Evolutionary conservation across 1,284 basidiomycete species (phyloP), one percentile per base, ranked within the genome.

Genomic region (Heterobasidion occidentale): DNA sequence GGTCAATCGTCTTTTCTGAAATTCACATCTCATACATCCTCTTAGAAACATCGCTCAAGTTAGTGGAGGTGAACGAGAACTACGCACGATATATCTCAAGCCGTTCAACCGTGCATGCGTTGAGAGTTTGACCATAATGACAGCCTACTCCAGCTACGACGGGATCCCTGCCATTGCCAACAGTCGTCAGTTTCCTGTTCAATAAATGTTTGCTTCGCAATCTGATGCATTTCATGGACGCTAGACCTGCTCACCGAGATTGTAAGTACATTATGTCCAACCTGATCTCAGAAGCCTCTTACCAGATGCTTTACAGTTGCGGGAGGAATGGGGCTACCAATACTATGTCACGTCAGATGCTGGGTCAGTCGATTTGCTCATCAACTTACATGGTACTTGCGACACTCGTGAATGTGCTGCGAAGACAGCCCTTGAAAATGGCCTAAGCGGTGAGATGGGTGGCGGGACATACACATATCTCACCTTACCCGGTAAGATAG

Each of bases 81-180:
- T 87, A 27, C 75, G 83, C 1, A 81, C 79, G 1, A 75, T 72
- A 17, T 87, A 78, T 61, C 70, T 88, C 35, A 78, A 76, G 58
- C 81, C 86, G 0, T 88, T 87, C 70, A 70, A 82, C 38, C 72
- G 78, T 3, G 85, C 84, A 0, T 87, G 85, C 63, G 55, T 83
- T 12, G 74, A 85, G 45, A 75, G 77, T 46, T 67, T 86, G 58
- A 74, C 78, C 3, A 81, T 88, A 54, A 88, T 88, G 85, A 86
- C 82, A 0, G 81, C 85, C 0, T 87, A 87, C 59, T 78, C 84
- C 3, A 82, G 78, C 59, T 87, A 84, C 59, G 84, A 88, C 58
- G 84, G 84, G 19, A 75, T 86, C 42, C 83, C 85, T 7, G 77
- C 76, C 1, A 72, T 83, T 45, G 77, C 83, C 0, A 80, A 85